Base-by-base conservation (phyloP, 2,329 filamentous ascomycete genomes). In the Mycosphaerella arachidis region DNA sequence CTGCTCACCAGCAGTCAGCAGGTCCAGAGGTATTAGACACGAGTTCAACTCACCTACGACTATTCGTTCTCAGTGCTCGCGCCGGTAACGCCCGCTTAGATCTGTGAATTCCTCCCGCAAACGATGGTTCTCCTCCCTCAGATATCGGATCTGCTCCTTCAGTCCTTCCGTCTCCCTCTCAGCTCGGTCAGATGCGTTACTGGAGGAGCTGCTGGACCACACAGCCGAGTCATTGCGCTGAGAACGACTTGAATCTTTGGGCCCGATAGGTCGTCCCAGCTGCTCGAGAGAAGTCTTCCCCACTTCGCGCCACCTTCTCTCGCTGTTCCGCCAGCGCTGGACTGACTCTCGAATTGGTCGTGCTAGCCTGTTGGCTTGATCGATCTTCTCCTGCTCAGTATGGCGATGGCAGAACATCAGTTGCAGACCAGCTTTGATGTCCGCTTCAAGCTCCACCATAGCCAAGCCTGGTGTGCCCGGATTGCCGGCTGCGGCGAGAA, bases 401-500 rank as follows among this genome's bases (percentile, higher is more conserved):
- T 64, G 63, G 16, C 43, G 56, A 12, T 60, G 56, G 45, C 62
- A 64, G 24, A 59, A 64, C 59, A 60, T 62, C 4, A 53, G 33
- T 35, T 53, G 50, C 24, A 56, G 58, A 6, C 62, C 57, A 9
- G 46, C 33, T 1, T 45, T 60, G 18, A 64, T 40, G 24, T 60
- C 46, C 24, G 46, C 40, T 27, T 62, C 59, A 24, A 62, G 31
- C 37, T 58, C 59, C n/a, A 45, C 45, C 4, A 53, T 53, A 16
- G 30, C 6, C 10, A 18, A n/a, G 27, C 30, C 29, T 9, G 9
- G 24, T n/a, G 27, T 37, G 9, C 46, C 56, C 1, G 35, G 50
- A 18, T 62, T 55, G 4, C 59, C 59, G 1, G 59, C 58, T 12
- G 56, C 55, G 27, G 40, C 46, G 16, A 64, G 45, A 9, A 64